These are phyloP conservation scores for Cladorrhinum sp. DNA, from an alignment of 2,329 filamentous ascomycete genomes.

Conservation along the genomic window DNA sequence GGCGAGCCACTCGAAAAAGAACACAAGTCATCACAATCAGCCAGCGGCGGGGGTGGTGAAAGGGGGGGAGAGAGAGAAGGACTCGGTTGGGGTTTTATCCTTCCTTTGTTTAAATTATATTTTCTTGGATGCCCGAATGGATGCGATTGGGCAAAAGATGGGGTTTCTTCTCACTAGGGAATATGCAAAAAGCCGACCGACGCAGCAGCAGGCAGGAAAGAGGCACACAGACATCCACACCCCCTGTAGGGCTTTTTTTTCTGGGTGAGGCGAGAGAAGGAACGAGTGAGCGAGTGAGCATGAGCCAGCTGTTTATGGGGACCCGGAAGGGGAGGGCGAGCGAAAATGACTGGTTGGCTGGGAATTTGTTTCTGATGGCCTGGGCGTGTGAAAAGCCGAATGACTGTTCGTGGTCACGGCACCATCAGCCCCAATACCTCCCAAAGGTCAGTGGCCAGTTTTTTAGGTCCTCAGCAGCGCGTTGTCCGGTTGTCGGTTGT, in stretches of 20 bases:
- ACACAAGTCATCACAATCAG: background rate
- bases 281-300: background rate
- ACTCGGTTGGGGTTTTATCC: background rate
- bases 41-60: background rate
- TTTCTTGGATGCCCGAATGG: background rate
- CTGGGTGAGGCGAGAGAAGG: background rate
- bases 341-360: background rate
- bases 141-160: background rate
- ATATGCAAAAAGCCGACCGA: no score
- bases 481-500: background rate
- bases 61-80: background rate
- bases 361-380: no score
- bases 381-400: background rate
- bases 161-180: background rate
- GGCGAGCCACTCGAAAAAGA: background rate
- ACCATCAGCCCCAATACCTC: background rate
- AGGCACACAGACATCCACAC: background rate
- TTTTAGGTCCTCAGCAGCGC: background rate
- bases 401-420: background rate
- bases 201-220: no score
- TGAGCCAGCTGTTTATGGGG: background rate
- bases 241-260: background rate
- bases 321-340: background rate
- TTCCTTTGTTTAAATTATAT: no score
- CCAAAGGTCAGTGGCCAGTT: no score